Conservation (phyloP, 306 rosid species). For the Begonia loranthoides region DNA sequence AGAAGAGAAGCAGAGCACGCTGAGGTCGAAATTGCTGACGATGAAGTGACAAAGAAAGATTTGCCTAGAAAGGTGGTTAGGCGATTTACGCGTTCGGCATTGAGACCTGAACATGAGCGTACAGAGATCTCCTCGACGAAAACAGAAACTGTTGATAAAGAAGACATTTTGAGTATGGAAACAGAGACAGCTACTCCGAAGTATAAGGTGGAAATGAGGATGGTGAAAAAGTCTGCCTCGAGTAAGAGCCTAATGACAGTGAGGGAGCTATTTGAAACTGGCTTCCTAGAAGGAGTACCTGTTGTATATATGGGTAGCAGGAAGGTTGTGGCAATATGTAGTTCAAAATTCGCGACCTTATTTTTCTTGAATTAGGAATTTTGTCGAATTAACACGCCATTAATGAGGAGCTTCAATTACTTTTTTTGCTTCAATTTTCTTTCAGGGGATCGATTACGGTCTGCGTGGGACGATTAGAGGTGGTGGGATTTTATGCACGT, state of each 20-base stretch:
- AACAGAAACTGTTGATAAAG: slow-evolving; percentile 13
- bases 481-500: slow-evolving; percentile 85
- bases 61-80: slow-evolving; percentile 13
- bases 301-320: slow-evolving; percentile 80
- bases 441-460: slow-evolving; percentile 67
- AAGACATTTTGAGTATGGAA: slow-evolving; percentile 14
- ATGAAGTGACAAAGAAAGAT: slow-evolving; percentile 6
- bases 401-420: too few relatives aligned
- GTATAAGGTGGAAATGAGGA: slow-evolving; percentile 47
- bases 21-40: slow-evolving; percentile 4
- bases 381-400: too few relatives aligned
- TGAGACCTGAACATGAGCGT: slow-evolving; percentile 19
- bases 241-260: slow-evolving; percentile 55
- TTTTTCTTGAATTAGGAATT: too few relatives aligned
- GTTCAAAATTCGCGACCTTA: neutral
- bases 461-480: slow-evolving; percentile 62
- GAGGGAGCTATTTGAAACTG: slow-evolving; percentile 83
- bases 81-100: slow-evolving; percentile 39
- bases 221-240: slow-evolving; percentile 51
- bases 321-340: slow-evolving; percentile 40
- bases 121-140: slow-evolving; percentile 8
- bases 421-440: slow-evolving; percentile 4
- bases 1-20: slow-evolving; percentile 18
- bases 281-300: slow-evolving; percentile 81
- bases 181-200: slow-evolving; percentile 21